phyloP scores from a whole-genome alignment of 306 rosid genomes.

The Rosa persica region DNA sequence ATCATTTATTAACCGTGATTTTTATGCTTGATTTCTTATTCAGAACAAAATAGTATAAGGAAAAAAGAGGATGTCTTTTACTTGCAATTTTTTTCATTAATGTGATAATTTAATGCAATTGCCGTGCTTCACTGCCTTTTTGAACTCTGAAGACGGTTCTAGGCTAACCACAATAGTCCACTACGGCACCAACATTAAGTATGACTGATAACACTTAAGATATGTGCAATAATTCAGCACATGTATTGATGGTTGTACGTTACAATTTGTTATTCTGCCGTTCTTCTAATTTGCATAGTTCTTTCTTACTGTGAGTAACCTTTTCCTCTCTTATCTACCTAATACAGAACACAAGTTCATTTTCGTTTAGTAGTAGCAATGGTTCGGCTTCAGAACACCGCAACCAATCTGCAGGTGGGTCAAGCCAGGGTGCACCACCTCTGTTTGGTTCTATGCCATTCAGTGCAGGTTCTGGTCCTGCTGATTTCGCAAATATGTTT shows the following conservation, averaged over 20 bases:
- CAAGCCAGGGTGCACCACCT: conserved; percentile 47
- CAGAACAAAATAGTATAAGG: background rate
- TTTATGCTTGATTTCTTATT: background rate
- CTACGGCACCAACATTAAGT: background rate
- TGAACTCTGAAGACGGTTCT: background rate
- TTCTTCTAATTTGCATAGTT: background rate
- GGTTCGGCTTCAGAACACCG: conserved; percentile 35
- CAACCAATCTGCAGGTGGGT: conserved; percentile 48
- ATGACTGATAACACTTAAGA: background rate
- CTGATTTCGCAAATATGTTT: conserved; percentile 57
- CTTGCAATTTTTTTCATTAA: background rate
- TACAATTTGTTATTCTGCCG: background rate
- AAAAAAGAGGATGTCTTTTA: background rate
- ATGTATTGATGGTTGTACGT: background rate
- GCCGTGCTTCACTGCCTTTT: background rate
- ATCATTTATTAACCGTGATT: background rate
- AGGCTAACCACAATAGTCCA: background rate
- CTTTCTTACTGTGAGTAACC: background rate
- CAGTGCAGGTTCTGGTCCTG: conserved; percentile 34
- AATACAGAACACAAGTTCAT: conserved; percentile 45
- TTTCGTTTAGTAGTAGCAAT: conserved; percentile 26
- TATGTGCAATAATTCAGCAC: background rate
- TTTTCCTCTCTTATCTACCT: background rate
- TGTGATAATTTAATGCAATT: background rate
- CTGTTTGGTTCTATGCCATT: conserved; percentile 55